A percentile compares a stretch with the other conserved stretches of the same genome.
These are phyloP conservation scores for Gossypium stocksii DNA, from an alignment of 345 rosid species.

Conservation along the genomic window DNA sequence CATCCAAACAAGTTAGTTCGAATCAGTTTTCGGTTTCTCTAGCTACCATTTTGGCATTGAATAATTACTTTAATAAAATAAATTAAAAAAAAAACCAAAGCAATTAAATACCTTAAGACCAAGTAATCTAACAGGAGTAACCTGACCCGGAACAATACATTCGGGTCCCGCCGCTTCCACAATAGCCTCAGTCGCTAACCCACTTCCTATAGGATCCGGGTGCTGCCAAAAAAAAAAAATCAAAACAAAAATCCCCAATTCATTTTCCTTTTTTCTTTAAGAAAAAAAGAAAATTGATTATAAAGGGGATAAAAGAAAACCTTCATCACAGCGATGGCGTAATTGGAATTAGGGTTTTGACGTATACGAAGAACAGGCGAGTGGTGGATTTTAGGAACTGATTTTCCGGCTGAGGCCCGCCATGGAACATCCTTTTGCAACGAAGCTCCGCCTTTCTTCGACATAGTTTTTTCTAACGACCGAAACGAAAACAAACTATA, in stretches of 20 bases:
- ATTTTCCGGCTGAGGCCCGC: constrained; percentile 57
- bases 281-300: not conserved
- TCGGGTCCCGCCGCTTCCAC: constrained; percentile 94
- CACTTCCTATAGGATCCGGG: constrained; percentile 77
- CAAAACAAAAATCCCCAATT: not conserved
- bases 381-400: constrained; percentile 73
- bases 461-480: constrained; percentile 31
- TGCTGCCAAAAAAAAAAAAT: constrained; percentile 34
- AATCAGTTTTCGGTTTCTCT: no score
- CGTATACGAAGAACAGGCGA: constrained; percentile 61
- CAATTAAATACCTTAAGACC: constrained; percentile 64
- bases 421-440: constrained; percentile 83
- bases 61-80: not conserved
- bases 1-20: no score
- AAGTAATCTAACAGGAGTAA: constrained; percentile 65
- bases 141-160: constrained; percentile 82
- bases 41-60: not conserved
- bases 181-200: constrained; percentile 68
- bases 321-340: constrained; percentile 71
- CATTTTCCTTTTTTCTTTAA: not conserved
- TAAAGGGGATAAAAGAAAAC: constrained; percentile 16
- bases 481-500: not conserved
- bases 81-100: not conserved
- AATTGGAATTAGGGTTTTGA: constrained; percentile 43
- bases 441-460: constrained; percentile 54